Evolutionary conservation across 1,284 basidiomycete genomes (phyloP).

Genomic region (Puccinia coronata): DNA sequence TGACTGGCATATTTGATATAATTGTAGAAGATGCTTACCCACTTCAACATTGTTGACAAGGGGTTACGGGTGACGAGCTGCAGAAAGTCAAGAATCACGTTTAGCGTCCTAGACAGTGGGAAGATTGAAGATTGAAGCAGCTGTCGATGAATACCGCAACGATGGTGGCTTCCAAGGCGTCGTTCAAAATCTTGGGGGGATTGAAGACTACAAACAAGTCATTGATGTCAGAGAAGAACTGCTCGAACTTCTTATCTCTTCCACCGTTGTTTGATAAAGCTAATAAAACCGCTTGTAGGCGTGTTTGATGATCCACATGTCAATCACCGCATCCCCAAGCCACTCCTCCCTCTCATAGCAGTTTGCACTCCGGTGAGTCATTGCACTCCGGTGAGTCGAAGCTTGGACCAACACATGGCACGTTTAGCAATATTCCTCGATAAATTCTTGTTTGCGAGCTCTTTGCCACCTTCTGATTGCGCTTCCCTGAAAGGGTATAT

Average conservation of each 20-base stretch:
- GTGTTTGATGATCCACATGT: conserved; percentile 72
- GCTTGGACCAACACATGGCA: conserved; percentile 73
- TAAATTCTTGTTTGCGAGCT: conserved; percentile 57
- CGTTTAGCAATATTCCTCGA: conserved; percentile 65
- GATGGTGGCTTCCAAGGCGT: conserved; percentile 76
- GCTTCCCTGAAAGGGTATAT: conserved; percentile 67
- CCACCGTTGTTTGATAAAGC: conserved; percentile 70
- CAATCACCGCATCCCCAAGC: conserved; percentile 78
- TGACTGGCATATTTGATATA: too few relatives aligned
- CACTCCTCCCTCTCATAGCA: conserved; percentile 83
- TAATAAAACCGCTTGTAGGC: conserved; percentile 71
- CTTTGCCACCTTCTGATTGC: conserved; percentile 57
- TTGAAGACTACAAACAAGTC: conserved; percentile 72
- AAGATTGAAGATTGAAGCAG: conserved; percentile 70
- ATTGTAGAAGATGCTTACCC: too few relatives aligned
- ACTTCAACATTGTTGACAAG: conserved; percentile 31
- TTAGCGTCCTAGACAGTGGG: conserved; percentile 67
- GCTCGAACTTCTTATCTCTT: conserved; percentile 64
- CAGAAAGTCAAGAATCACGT: conserved; percentile 61
- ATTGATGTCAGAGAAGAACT: conserved; percentile 6
- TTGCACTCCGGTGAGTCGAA: too few relatives aligned
- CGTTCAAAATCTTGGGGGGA: conserved; percentile 76
- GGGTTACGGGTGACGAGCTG: conserved; percentile 26
- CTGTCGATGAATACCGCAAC: conserved; percentile 81
- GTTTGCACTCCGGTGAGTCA: conserved; percentile 74